Base-by-base conservation (phyloP, 495 filamentous ascomycete species). In the Hyaloscypha bicolor region DNA sequence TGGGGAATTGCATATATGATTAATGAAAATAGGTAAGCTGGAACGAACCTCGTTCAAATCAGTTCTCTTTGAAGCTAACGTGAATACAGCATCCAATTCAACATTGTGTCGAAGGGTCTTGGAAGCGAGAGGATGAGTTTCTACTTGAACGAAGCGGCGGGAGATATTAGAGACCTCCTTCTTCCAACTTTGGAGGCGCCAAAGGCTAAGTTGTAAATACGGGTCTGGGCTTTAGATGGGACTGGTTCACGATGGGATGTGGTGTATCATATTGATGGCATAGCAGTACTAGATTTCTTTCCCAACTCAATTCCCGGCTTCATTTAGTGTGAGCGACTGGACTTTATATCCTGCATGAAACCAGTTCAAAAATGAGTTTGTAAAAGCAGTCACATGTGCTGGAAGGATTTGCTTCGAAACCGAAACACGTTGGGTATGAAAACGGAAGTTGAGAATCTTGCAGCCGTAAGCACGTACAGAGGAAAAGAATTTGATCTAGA, bases 1-100 rank as follows among this genome's bases (percentile, higher is more conserved):
- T 99, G 92, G 77, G 95, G 96, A 25, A 96, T 99, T 78, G 96
- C 96, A 14, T 99, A 99, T 73, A 99, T 99, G 96, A 97, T 99
- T 74, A 99, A 99, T 75, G 95, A 99, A 85, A 96, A 96, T 78
- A 86, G 80, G 83, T 85, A 75, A 78, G 81, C 74, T 68, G 65
- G 69, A 71, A 69, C 73, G 63, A 67, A 45, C 42, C 25, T 61
- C 67, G 77, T 72, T 76, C 71, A 69, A 73, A 73, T 1, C 35
- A 1, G 12, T 8, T 37, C 35, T 76, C 60, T 62, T 33, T 1
- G 33, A 57, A 31, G 22, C 45, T 64, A 51, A 48, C 29, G 30
- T 57, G n/a, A 32, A 29, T 22, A 52, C 67, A 93, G 92, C 78
- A 84, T 99, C 68, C 94, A 97, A 86, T 98, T 98, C 86, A 99